A percentile compares a stretch with the other conserved stretches of the same genome.
Evolutionary conservation across 2,329 filamentous ascomycete species (phyloP).

Genomic region (Monilinia fructigena): DNA sequence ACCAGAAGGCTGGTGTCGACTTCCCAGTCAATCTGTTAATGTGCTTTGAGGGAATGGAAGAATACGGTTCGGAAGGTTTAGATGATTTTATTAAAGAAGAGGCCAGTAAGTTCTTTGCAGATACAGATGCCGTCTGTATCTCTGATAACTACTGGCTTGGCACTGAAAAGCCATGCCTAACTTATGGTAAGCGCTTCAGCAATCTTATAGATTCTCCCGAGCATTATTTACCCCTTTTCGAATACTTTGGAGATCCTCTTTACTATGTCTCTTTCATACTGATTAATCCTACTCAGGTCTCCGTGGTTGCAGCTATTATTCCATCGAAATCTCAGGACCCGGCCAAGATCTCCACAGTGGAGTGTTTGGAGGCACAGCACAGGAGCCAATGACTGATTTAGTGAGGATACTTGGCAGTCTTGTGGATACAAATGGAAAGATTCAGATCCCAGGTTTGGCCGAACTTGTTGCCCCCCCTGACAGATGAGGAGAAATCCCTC

Average conservation of each 20-base stretch:
- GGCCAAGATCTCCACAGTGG: conserved; percentile 94
- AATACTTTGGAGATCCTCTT: neutral
- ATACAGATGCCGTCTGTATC: conserved; percentile 95
- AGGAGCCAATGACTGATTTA: conserved; percentile 98
- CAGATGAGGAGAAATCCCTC: conserved; percentile 80
- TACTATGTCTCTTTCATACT: neutral
- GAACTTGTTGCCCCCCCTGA: conserved; percentile 90
- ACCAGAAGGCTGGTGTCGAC: conserved; percentile 90
- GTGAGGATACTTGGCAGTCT: conserved; percentile 77
- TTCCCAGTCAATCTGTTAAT: conserved; percentile 97
- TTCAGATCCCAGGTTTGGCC: conserved; percentile 88
- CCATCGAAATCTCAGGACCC: conserved; percentile 83
- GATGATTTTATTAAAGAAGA: conserved; percentile 92
- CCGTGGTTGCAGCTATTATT: conserved; percentile 97
- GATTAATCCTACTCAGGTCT: conserved; percentile 50
- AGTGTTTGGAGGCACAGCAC: conserved; percentile 92
- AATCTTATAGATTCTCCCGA: neutral
- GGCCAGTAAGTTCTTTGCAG: conserved; percentile 91
- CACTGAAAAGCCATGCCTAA: conserved; percentile 96
- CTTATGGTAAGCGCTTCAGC: conserved; percentile 59
- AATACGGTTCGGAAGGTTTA: conserved; percentile 94
- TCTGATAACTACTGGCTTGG: conserved; percentile 99
- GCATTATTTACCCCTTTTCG: neutral
- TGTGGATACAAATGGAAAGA: conserved; percentile 88
- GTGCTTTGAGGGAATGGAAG: conserved; percentile 99